Evolutionary conservation across 2,329 filamentous ascomycete genomes (phyloP).

Genomic region (Xylariaceae sp.): DNA sequence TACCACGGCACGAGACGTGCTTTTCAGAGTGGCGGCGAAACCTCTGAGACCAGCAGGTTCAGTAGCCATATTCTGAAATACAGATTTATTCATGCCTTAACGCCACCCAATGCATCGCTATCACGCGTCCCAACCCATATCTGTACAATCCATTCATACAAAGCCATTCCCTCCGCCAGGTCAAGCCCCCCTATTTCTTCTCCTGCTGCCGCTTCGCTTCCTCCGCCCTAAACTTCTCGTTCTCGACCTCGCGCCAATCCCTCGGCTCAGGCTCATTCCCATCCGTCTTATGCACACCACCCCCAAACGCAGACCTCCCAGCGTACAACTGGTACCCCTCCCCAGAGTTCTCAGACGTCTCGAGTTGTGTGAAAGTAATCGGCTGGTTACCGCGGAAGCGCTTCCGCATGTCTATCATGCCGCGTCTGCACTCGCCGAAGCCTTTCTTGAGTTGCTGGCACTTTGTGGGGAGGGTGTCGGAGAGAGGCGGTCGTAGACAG

Average conservation of each 20-base stretch:
- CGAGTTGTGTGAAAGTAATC: slow-evolving; percentile 61
- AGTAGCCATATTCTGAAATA: no score
- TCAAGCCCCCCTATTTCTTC: slow-evolving; percentile 16
- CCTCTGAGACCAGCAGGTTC: no score
- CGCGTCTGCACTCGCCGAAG: slow-evolving; percentile 92
- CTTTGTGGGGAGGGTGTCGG: slow-evolving; percentile 76
- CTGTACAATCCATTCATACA: background rate
- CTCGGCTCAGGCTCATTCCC: slow-evolving; percentile 61
- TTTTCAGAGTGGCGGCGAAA: no score
- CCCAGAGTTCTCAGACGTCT: slow-evolving; percentile 58
- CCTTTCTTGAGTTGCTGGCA: slow-evolving; percentile 93
- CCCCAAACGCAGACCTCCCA: slow-evolving; percentile 67
- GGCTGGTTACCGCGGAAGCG: slow-evolving; percentile 93
- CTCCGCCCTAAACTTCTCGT: slow-evolving; percentile 54
- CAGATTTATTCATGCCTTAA: slow-evolving; percentile 11
- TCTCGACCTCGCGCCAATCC: slow-evolving; percentile 65
- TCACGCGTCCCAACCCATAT: background rate
- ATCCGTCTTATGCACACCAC: slow-evolving; percentile 61
- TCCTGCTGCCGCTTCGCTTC: slow-evolving; percentile 16
- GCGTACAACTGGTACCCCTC: slow-evolving; percentile 73
- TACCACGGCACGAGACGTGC: no score
- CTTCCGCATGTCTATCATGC: slow-evolving; percentile 98
- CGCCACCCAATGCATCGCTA: slow-evolving; percentile 27
- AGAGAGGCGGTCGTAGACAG: slow-evolving; percentile 80
- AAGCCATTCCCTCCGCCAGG: background rate